Evolutionary conservation across 768 basidiomycete genomes (phyloP).

Genomic region (Tulasnella sp.): DNA sequence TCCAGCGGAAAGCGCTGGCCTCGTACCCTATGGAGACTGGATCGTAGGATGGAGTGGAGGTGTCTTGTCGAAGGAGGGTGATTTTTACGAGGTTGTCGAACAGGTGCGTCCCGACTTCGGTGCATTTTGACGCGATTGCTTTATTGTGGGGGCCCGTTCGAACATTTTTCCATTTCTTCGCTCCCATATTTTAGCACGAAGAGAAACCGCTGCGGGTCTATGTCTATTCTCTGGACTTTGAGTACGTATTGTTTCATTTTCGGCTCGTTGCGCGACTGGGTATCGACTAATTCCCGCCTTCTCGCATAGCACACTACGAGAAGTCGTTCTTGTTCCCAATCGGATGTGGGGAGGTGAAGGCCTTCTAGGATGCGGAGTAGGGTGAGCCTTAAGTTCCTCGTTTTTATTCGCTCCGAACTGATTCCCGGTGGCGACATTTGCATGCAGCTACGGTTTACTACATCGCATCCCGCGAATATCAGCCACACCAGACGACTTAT

Average conservation of each 20-base stretch:
- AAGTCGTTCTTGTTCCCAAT: slow-evolving; percentile 92
- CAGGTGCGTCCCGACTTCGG: slow-evolving; percentile 43
- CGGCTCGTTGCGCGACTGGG: neutral
- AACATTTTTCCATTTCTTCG: neutral
- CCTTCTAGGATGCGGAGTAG: slow-evolving; percentile 89
- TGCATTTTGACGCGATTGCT: neutral
- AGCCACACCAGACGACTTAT: slow-evolving; percentile 31
- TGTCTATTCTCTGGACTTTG: slow-evolving; percentile 95
- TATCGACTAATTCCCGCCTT: slow-evolving; percentile 15
- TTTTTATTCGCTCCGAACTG: neutral
- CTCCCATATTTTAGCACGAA: slow-evolving; percentile 53
- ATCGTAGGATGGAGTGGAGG: slow-evolving; percentile 93
- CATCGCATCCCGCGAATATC: slow-evolving; percentile 83
- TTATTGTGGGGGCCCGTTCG: neutral
- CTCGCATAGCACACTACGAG: slow-evolving; percentile 65
- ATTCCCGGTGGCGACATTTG: slow-evolving; percentile 12
- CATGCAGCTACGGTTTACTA: slow-evolving; percentile 70
- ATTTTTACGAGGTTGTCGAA: slow-evolving; percentile 95
- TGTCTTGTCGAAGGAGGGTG: slow-evolving; percentile 79
- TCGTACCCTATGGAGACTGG: slow-evolving; percentile 82
- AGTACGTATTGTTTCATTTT: slow-evolving; percentile 49
- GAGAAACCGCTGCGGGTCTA: slow-evolving; percentile 91
- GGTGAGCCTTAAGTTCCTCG: slow-evolving; percentile 43
- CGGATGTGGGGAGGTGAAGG: slow-evolving; percentile 97
- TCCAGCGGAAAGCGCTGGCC: slow-evolving; percentile 91